phyloP scores from a whole-genome alignment of 768 basidiomycete species.

The Auricularia auricula-judae region DNA sequence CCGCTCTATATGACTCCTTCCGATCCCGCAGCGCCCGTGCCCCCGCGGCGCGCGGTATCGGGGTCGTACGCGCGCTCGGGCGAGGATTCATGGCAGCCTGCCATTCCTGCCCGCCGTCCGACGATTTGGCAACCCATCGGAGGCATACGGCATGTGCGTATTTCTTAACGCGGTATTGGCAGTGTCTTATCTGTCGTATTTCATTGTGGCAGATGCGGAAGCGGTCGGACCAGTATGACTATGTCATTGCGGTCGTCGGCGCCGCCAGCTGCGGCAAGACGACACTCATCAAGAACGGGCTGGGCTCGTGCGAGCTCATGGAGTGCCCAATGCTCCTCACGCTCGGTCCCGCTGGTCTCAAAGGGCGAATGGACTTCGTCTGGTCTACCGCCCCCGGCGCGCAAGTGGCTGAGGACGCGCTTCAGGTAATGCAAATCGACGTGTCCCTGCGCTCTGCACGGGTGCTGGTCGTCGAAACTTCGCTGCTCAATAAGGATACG shows the following conservation, averaged over 20 bases:
- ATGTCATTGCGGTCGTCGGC: slow-evolving; percentile 62
- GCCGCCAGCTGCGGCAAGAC: slow-evolving; percentile 76
- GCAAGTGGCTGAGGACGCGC: not conserved
- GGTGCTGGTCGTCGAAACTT: not conserved
- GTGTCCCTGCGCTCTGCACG: not conserved
- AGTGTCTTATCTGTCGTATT: not conserved
- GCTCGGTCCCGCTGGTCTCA: not conserved
- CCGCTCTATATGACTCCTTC: too few relatives aligned
- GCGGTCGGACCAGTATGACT: not conserved
- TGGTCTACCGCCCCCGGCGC: not conserved
- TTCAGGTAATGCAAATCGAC: not conserved
- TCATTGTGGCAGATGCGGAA: not conserved
- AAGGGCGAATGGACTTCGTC: not conserved
- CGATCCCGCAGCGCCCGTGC: too few relatives aligned
- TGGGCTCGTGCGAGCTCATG: slow-evolving; percentile 46
- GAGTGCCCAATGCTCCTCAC: slow-evolving; percentile 11
- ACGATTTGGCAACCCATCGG: too few relatives aligned
- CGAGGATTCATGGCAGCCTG: too few relatives aligned
- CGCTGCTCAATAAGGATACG: not conserved
- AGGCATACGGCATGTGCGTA: too few relatives aligned
- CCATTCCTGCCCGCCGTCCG: too few relatives aligned
- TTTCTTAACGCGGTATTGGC: too few relatives aligned
- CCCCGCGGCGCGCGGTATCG: too few relatives aligned
- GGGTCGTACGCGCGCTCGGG: too few relatives aligned
- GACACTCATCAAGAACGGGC: slow-evolving; percentile 64